A percentile compares a stretch with the other conserved stretches of the same genome.
Evolutionary conservation across 768 basidiomycete genomes (phyloP).

Genomic region (Mycena metata): DNA sequence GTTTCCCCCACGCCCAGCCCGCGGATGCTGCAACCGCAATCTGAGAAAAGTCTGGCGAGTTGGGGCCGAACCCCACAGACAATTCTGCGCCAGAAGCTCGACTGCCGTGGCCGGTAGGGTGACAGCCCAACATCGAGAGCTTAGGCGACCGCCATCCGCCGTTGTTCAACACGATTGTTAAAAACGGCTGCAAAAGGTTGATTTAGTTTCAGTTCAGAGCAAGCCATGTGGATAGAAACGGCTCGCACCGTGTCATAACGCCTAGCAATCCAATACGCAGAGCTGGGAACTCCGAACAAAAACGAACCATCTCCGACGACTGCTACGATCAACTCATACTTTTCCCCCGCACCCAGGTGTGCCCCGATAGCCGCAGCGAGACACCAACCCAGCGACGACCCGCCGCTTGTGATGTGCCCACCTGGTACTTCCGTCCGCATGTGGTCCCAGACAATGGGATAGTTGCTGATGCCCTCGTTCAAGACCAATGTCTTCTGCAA

Average conservation of each 20-base stretch:
- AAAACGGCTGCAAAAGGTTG: conserved; percentile 64
- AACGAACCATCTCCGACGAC: conserved; percentile 81
- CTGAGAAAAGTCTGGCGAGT: conserved; percentile 69
- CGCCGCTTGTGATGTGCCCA: conserved; percentile 68
- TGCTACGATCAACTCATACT: conserved; percentile 67
- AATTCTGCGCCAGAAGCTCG: conserved; percentile 60
- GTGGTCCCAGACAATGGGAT: conserved; percentile 68
- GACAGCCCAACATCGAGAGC: conserved; percentile 73
- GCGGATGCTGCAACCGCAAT: conserved; percentile 78
- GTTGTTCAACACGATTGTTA: conserved; percentile 80
- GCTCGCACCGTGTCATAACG: conserved; percentile 71
- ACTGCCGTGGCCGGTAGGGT: conserved; percentile 70
- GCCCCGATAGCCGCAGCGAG: conserved; percentile 76
- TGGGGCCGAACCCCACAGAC: conserved; percentile 75
- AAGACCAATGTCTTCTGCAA: conserved; percentile 58
- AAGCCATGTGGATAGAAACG: neutral
- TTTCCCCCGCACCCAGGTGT: conserved; percentile 52
- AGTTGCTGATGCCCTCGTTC: conserved; percentile 77
- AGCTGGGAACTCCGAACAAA: conserved; percentile 74
- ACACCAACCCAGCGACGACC: conserved; percentile 77
- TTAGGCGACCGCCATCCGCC: conserved; percentile 79
- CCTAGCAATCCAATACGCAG: conserved; percentile 81
- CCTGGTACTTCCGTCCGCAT: conserved; percentile 66
- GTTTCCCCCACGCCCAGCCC: conserved; percentile 73
- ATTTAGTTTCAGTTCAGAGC: neutral